These are phyloP conservation scores for Boletus mariae DNA, from an alignment of 1,284 basidiomycete genomes.

Conservation along the genomic window DNA sequence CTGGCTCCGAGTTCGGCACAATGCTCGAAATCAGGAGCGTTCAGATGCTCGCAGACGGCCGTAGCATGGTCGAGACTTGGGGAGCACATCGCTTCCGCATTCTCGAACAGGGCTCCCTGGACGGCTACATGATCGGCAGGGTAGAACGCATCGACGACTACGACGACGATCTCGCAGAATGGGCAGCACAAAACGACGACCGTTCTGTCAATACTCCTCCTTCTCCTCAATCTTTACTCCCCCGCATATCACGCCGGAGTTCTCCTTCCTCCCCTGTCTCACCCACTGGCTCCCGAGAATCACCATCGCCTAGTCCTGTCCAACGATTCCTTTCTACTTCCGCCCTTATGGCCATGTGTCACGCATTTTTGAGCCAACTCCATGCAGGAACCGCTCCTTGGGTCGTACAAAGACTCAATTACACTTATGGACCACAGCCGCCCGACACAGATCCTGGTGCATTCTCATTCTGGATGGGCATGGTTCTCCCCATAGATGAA, in stretches of 20 bases:
- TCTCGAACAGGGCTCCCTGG: conserved; percentile 74
- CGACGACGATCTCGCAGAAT: conserved; percentile 42
- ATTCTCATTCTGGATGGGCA: conserved; percentile 90
- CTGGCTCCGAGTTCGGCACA: conserved; percentile 81
- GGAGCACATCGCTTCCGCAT: conserved; percentile 85
- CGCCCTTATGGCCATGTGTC: conserved; percentile 75
- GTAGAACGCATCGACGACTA: conserved; percentile 64
- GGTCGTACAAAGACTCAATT: conserved; percentile 83
- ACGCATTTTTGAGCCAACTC: conserved; percentile 75
- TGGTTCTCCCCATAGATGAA: conserved; percentile 92
- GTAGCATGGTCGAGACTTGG: conserved; percentile 85
- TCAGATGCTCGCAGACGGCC: conserved; percentile 84
- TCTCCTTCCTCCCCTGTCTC: conserved; percentile 9
- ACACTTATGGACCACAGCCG: conserved; percentile 71
- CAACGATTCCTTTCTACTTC: conserved; percentile 48
- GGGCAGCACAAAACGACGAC: conserved; percentile 19
- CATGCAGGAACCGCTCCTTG: conserved; percentile 84
- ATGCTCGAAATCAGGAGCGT: conserved; percentile 89
- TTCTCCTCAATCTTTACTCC: conserved; percentile 13
- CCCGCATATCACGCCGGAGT: conserved; percentile 10
- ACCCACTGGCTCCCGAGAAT: conserved; percentile 9
- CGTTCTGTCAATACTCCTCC: conserved; percentile 12
- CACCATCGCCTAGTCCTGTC: conserved; percentile 12
- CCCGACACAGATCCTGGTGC: conserved; percentile 59
- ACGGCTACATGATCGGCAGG: conserved; percentile 87